Evolutionary conservation across 345 rosid species (phyloP).

Genomic region (Pistacia integerrima): DNA sequence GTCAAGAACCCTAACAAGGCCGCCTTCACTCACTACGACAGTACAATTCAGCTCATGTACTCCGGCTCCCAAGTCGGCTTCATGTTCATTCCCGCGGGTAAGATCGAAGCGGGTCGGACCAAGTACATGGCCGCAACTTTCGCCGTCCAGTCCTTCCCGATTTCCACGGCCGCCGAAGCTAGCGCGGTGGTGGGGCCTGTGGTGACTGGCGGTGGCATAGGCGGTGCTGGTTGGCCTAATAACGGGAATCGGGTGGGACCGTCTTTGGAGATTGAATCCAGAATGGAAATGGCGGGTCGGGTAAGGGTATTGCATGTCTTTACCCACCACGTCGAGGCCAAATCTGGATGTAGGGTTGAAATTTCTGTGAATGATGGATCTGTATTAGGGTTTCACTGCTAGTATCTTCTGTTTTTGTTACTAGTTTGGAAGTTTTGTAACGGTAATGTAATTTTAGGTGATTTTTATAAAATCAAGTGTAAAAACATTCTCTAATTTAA

Average conservation of each 20-base stretch:
- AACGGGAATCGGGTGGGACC: constrained; percentile 65
- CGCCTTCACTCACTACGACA: constrained; percentile 88
- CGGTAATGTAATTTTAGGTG: neutral
- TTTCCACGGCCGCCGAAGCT: constrained; percentile 37
- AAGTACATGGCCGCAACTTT: constrained; percentile 97
- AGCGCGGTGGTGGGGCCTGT: constrained; percentile 14
- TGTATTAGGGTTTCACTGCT: constrained; percentile 88
- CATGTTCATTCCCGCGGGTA: constrained; percentile 98
- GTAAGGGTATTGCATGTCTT: constrained; percentile 78
- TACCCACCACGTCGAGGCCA: constrained; percentile 77
- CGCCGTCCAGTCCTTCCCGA: constrained; percentile 81
- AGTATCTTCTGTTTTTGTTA: constrained; percentile 6
- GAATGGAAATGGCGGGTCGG: constrained; percentile 78
- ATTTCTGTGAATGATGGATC: constrained; percentile 80
- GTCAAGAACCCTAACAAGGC: constrained; percentile 85
- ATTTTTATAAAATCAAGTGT: constrained; percentile 25
- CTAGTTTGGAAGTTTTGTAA: neutral
- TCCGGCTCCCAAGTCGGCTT: constrained; percentile 89
- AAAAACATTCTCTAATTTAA: constrained; percentile 24
- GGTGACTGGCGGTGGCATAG: constrained; percentile 27
- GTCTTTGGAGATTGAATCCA: constrained; percentile 85
- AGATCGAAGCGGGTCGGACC: constrained; percentile 73
- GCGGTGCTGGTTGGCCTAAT: constrained; percentile 21
- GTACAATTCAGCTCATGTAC: constrained; percentile 86
- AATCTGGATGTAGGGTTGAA: constrained; percentile 66